Base-by-base conservation (phyloP, 1,284 basidiomycete species). In the Microbotryum violaceum region DNA sequence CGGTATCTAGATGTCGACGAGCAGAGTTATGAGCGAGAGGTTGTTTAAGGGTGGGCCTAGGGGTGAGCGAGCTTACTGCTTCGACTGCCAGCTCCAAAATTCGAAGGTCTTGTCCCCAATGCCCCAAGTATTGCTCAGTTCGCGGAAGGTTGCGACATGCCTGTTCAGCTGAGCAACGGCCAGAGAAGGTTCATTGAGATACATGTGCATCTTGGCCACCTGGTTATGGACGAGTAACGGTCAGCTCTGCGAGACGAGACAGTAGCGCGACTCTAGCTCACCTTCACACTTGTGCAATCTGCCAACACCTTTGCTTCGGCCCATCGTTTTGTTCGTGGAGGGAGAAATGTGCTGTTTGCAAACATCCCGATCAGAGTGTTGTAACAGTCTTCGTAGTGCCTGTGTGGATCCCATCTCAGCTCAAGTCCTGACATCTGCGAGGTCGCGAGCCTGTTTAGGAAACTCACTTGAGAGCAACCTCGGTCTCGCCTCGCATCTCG, bases 41-140 rank as follows among this genome's bases (percentile, higher is more conserved):
- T 42, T 16, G n/a, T 16, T 2, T 1, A 31, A 31, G 31, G 8
- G 8, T 31, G 31, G 16, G 9, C 37, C 37, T 42, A 10, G 37
- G 12, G 3, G 4, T 8, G 45, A 48, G n/a, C 44, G n/a, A 12
- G 80, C 86, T 65, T 69, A 91, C 88, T 97, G 91, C 72, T 92
- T 81, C 9, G 89, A 87, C 56, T 92, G 80, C 94, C 93, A 98
- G 69, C 87, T 88, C 94, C 94, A 97, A 73, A 86, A 97, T 74
- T 97, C 96, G 70, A 89, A 96, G 0, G 90, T 96, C 70, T 91
- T 88, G 70, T 92, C 89, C n/a, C 92, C 92, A 58, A 97, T 97
- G 4, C 90, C 91, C 94, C 94, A 97, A 0, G 88, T 87, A 8
- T 88, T 81, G 10, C 89, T 91, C 60, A 97, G 83, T 68, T 93